Conservation (phyloP, 176 grass and related monocot species). For the Paspalum notatum region DNA sequence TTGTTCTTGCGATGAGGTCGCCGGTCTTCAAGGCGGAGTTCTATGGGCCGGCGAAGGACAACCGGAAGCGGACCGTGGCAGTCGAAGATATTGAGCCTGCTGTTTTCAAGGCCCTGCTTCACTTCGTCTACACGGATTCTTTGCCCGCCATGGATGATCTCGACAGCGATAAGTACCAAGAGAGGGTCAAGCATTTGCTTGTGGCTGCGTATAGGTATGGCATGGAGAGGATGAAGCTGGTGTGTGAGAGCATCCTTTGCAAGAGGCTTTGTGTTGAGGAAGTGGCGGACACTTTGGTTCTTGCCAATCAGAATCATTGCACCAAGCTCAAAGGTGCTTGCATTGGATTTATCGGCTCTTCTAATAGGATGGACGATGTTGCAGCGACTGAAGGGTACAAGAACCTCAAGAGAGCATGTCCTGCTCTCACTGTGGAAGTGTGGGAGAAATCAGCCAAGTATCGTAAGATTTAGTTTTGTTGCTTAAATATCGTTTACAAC, state of each 20-base stretch:
- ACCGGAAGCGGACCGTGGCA: too few relatives aligned
- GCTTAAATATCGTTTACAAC: too few relatives aligned
- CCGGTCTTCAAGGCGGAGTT: neutral
- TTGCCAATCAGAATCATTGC: neutral
- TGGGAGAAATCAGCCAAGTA: neutral
- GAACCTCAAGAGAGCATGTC: neutral
- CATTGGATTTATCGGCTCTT: neutral
- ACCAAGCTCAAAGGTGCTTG: neutral
- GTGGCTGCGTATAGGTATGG: neutral
- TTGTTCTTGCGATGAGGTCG: neutral
- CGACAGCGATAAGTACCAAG: neutral
- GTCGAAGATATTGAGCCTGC: neutral
- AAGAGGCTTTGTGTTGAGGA: neutral
- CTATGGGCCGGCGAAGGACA: neutral
- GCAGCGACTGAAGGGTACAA: neutral
- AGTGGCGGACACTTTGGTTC: neutral
- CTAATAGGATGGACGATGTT: neutral
- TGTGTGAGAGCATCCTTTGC: neutral
- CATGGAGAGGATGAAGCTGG: constrained; percentile 10
- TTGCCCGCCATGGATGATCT: neutral
- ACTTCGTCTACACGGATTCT: neutral
- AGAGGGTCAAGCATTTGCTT: neutral
- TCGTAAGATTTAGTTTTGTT: too few relatives aligned
- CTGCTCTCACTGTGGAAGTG: neutral
- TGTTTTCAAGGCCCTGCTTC: neutral